Conservation (phyloP, 345 rosid genomes). For the Ricinus communis region DNA sequence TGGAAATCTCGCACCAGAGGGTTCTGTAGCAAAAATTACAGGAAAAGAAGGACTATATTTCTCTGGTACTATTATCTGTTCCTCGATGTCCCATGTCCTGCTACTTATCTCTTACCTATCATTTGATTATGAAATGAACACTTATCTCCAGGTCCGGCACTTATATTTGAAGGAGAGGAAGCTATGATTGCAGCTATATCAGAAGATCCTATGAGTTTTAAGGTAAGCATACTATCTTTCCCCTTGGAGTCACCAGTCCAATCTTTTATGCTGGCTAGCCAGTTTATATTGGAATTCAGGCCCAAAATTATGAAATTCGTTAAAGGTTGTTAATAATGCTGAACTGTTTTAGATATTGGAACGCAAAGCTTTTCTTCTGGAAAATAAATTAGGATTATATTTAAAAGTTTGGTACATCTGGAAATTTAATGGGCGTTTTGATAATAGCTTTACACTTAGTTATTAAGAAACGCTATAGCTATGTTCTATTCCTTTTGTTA, state of each 20-base stretch:
- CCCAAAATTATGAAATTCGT: background rate
- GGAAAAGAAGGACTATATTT: constrained; percentile 97
- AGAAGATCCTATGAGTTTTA: constrained; percentile 73
- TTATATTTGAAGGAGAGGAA: constrained; percentile 98
- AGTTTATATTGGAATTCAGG: background rate
- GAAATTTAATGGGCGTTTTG: too few relatives aligned
- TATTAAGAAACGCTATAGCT: background rate
- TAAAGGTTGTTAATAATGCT: background rate
- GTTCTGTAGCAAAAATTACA: constrained; percentile 97
- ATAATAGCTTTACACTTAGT: background rate
- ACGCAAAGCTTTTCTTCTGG: too few relatives aligned
- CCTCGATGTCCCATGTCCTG: background rate
- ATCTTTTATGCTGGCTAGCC: background rate
- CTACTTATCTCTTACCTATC: background rate
- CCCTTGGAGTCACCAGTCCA: background rate
- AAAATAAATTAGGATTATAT: too few relatives aligned
- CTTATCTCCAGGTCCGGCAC: constrained; percentile 79
- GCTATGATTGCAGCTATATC: constrained; percentile 86
- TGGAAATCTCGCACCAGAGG: constrained; percentile 97
- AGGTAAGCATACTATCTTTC: constrained; percentile 42
- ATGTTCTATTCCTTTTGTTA: background rate
- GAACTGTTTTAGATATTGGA: background rate
- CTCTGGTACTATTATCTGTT: constrained; percentile 53
- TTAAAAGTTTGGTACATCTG: too few relatives aligned
- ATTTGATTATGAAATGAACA: too few relatives aligned